Evolutionary conservation across 805 yeast genomes (phyloP).

Genomic region (Candida coleopterorum): DNA sequence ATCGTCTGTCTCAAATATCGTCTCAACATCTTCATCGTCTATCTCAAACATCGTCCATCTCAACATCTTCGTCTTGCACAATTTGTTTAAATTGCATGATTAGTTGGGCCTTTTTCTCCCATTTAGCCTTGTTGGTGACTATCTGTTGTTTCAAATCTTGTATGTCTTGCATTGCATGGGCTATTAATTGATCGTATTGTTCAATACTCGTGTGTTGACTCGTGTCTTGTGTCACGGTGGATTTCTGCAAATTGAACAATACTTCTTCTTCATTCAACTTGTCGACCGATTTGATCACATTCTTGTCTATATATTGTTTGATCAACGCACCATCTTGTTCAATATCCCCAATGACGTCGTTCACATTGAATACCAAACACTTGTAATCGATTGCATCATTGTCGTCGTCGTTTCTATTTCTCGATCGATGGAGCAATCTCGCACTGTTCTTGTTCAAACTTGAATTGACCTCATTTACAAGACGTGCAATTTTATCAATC

Average conservation of each 20-base stretch:
- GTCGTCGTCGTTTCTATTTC: background rate
- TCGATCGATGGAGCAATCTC: background rate
- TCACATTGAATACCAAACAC: background rate
- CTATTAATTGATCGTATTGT: constrained; percentile 31
- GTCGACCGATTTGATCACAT: background rate
- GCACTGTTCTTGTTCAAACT: constrained; percentile 10
- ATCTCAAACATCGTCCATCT: constrained; percentile 11
- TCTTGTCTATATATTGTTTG: background rate
- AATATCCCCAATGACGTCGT: too few species aligned
- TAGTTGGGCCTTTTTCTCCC: constrained; percentile 28
- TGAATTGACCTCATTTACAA: constrained; percentile 19
- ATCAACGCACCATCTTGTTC: too few species aligned
- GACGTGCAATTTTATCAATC: constrained; percentile 27
- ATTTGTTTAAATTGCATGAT: constrained; percentile 23
- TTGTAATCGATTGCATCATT: background rate
- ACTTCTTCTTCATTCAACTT: constrained; percentile 10
- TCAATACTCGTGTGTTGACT: constrained; percentile 15
- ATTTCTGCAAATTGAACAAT: constrained; percentile 20
- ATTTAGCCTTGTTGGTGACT: constrained; percentile 26
- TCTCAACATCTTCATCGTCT: too few species aligned
- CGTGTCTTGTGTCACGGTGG: constrained; percentile 14
- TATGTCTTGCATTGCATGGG: constrained; percentile 19
- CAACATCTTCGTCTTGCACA: constrained; percentile 15
- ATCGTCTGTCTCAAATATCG: too few species aligned
- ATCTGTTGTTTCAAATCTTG: constrained; percentile 27